A percentile compares a stretch with the other conserved stretches of the same genome.
These are phyloP conservation scores for Tetramitus jugosus DNA, from an alignment of 208 protist species.

Conservation along the genomic window DNA sequence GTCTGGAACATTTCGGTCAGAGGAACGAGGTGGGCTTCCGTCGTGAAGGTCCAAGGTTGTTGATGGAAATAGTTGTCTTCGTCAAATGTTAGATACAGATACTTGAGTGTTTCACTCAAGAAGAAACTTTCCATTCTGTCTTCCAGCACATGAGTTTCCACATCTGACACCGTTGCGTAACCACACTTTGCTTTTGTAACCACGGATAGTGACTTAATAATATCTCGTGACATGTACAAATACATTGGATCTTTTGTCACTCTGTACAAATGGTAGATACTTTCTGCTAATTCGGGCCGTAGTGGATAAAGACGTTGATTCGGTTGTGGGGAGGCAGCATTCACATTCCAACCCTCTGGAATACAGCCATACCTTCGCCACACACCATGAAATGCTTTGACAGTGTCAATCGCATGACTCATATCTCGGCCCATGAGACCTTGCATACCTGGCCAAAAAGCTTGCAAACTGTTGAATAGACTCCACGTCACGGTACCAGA, in stretches of 20 bases:
- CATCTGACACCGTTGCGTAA: constrained; percentile 43
- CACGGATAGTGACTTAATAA: constrained; percentile 51
- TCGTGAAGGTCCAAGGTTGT: constrained; percentile 27
- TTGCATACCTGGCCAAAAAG: constrained; percentile 71
- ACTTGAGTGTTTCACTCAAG: constrained; percentile 87
- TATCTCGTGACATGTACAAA: constrained; percentile 52
- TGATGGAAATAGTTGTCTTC: constrained; percentile 39
- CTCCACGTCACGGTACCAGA: constrained; percentile 27
- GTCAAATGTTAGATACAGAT: constrained; percentile 84
- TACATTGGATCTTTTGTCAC: constrained; percentile 47
- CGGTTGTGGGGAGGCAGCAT: neutral
- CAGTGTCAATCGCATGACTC: constrained; percentile 42
- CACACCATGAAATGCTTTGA: constrained; percentile 50
- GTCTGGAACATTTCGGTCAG: no score
- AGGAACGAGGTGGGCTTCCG: constrained; percentile 34
- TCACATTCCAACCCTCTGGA: constrained; percentile 47
- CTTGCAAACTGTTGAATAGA: constrained; percentile 56
- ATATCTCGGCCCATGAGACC: constrained; percentile 54
- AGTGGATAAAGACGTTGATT: constrained; percentile 47
- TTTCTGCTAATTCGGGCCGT: constrained; percentile 57
- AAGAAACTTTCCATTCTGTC: constrained; percentile 86
- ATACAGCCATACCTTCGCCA: constrained; percentile 57
- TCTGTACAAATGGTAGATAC: constrained; percentile 45
- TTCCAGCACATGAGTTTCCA: constrained; percentile 36
- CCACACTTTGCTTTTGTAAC: constrained; percentile 49